Percentiles rank a stretch among this genome's conserved stretches.
phyloP scores from a whole-genome alignment of 2,329 filamentous ascomycete genomes.

The Botrytis sinoallii region DNA sequence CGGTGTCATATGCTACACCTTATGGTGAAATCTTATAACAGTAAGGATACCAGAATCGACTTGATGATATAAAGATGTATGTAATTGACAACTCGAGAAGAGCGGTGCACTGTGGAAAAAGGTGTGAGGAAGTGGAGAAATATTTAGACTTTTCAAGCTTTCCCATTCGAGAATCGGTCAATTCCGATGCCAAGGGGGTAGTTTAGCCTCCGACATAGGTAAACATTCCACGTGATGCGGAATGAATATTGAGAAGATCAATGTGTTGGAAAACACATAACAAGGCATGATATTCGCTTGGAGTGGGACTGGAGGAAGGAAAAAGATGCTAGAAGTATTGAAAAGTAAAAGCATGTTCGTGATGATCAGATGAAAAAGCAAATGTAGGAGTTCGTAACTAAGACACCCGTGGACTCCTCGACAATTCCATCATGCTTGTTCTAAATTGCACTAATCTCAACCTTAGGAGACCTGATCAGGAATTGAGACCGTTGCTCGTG shows the following conservation, averaged over 20 bases:
- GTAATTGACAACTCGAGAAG: not conserved
- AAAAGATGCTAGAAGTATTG: not conserved
- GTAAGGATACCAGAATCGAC: not conserved
- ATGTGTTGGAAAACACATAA: not conserved
- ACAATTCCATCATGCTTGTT: not conserved
- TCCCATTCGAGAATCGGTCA: not conserved
- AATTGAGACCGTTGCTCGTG: not conserved
- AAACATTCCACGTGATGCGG: not conserved
- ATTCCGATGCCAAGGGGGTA: not conserved
- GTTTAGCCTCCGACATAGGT: not conserved
- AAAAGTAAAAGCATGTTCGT: not conserved
- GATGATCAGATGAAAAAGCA: not conserved
- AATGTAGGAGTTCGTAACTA: not conserved
- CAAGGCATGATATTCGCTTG: not conserved
- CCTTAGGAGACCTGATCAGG: not conserved
- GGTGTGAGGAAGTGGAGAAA: not conserved
- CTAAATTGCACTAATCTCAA: too few species aligned
- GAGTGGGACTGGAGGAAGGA: not conserved
- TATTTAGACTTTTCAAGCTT: not conserved
- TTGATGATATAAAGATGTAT: not conserved
- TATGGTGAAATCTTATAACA: conserved; percentile 6
- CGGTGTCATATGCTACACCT: conserved; percentile 17
- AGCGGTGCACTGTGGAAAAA: not conserved
- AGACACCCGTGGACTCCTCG: not conserved
- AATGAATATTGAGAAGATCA: not conserved